Percentiles rank a stretch among this genome's conserved stretches.
These are phyloP conservation scores for Leucocoprinus leucothites DNA, from an alignment of 768 basidiomycete species.

Conservation along the genomic window DNA sequence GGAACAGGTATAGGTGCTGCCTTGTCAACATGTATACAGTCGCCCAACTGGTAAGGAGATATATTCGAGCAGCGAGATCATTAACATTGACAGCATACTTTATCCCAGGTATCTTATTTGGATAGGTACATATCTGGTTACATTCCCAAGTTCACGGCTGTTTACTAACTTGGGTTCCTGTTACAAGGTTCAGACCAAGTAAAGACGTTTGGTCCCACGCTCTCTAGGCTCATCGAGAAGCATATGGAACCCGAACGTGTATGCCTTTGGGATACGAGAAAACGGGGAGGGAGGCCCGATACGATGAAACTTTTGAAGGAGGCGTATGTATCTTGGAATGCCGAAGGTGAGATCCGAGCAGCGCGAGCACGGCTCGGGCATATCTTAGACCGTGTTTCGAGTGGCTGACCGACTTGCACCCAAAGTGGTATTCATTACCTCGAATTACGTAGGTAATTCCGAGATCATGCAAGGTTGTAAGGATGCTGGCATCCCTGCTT, in stretches of 20 bases:
- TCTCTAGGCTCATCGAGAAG: conserved; percentile 66
- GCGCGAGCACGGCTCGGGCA: not conserved
- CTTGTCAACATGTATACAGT: conserved; percentile 76
- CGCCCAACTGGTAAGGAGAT: conserved; percentile 57
- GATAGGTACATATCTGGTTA: no score
- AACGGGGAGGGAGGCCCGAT: conserved; percentile 71
- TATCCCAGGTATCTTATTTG: conserved; percentile 4
- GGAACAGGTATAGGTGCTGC: conserved; percentile 82
- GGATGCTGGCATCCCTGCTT: conserved; percentile 61
- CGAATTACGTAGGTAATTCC: conserved; percentile 75
- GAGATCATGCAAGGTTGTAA: conserved; percentile 82
- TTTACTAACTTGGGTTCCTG: not conserved
- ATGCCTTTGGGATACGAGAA: conserved; percentile 76
- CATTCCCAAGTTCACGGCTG: not conserved
- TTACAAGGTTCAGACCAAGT: conserved; percentile 70
- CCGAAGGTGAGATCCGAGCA: conserved; percentile 57
- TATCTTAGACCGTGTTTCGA: not conserved
- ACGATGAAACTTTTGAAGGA: conserved; percentile 75
- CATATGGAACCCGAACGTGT: conserved; percentile 73
- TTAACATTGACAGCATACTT: conserved; percentile 2
- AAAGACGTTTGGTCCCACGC: conserved; percentile 70
- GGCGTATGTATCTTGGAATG: conserved; percentile 63
- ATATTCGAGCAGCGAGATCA: conserved; percentile 9
- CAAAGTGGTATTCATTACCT: conserved; percentile 76
- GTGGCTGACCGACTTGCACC: conserved; percentile 1